Base-by-base conservation (phyloP, 768 basidiomycete species). In the Tulasnella sp. region DNA sequence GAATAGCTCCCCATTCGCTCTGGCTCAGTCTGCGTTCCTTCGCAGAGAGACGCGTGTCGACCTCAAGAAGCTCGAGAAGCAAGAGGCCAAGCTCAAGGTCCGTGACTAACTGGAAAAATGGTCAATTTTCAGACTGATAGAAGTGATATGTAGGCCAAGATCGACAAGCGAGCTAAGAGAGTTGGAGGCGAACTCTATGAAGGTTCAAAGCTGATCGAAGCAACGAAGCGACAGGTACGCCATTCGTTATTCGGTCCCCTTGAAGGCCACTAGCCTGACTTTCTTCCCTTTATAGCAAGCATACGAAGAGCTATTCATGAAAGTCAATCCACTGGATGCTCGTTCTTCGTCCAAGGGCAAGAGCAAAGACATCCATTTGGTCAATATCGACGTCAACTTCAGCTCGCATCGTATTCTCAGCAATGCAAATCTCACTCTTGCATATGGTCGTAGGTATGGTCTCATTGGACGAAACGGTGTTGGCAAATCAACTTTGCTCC, bases 271-370 rank as follows among this genome's bases (percentile, higher is more conserved):
- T 73, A 35, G 29, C 77, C 26, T 16, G 5, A 26, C 1, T 40
- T 18, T 67, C 51, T 3, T 48, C 23, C 37, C 6, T 73, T 46
- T 75, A 13, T 74, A 99, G 91, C 95, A 98, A 93, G 90, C 92
- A 26, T 99, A 98, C 85, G 97, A 99, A 83, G 98, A 99, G 83
- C 92, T 99, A 90, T 99, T 96, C 86, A 94, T 99, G 93, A 95
- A 98, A 88, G 95, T 96, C 85, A 99, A 99, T 85, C 95, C 98
- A 55, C 85, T 99, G 79, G 94, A 96, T 84, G 91, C 92, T 0
- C 89, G 89, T 26, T 86, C 88, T 0, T 86, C 91, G 5, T 85
- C 92, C 18, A 97, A 96, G 85, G 95, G 96, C 84, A 99, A 98
- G 87, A 95, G 92, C 86, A 98, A 99, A 84, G 98, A 99, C 84